Evolutionary conservation across 1,139 yeast species (phyloP), one percentile per base, ranked within the genome.

Genomic region (Candida albicans): DNA sequence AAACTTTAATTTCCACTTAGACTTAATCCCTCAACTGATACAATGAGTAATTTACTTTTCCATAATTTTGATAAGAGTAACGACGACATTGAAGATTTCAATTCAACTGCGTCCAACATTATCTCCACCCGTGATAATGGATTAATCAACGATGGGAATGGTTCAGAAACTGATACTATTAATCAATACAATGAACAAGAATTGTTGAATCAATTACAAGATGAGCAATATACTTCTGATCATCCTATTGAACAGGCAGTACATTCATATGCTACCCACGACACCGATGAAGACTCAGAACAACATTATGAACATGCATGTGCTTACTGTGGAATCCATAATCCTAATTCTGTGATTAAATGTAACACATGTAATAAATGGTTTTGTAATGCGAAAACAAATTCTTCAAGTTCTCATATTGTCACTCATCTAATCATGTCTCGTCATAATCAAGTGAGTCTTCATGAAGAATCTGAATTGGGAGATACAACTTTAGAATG

Each of bases 401-500:
- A 72, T 37, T 70, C 81, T 8, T 66, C 79, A 8, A 81, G 91
- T 14, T 86, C 96, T 1, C 98, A 91, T 61, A 87, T 91, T 28
- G 82, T 91, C 12, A 87, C 89, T 13, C 98, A 91, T 64, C 68
- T 90, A 60, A 95, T 89, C 30, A 68, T 87, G 55, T 79, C 96
- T 2, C 81, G 86, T 48, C 97, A 91, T 61, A 82, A 84, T 56
- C 70, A 72, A 30, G 91, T 90, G 2, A 73, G 84, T 3, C 70
- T 89, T 40, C 97, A 90, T 59, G 83, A 82, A 33, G 87, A 87
- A 32, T 83, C 93, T 0, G 93, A 87, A 50, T 70, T 90, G 36
- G 97, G 97, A 11, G 96, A 86, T 45, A 84, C 93, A 3, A 76
- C 82, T 1, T 68, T 91, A 49, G 97, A 91, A 61, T 91, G 98